Evolutionary conservation across 208 protist genomes (phyloP).

Genomic region (Acanthamoeba divionensis): DNA sequence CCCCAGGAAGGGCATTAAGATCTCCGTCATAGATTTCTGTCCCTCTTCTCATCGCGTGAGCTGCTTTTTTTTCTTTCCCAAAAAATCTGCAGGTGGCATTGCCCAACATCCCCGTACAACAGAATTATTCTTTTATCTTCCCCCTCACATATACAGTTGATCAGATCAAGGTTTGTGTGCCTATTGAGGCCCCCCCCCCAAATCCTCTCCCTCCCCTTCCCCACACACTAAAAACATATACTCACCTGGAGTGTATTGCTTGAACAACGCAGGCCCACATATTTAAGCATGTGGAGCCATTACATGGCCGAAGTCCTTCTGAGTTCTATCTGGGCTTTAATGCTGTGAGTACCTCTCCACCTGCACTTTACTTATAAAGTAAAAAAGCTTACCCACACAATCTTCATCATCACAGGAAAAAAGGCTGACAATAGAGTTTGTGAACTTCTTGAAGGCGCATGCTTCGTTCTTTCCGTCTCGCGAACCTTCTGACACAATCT

Average conservation of each 20-base stretch:
- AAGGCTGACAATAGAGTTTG: background rate
- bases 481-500: background rate
- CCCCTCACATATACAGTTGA: background rate
- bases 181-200: too few species aligned
- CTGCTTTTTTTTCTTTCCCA: too few species aligned
- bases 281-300: background rate
- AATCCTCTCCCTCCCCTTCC: background rate
- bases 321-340: background rate
- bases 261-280: background rate
- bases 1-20: background rate
- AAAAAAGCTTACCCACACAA: background rate
- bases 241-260: background rate
- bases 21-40: background rate
- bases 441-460: background rate
- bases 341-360: background rate
- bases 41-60: background rate
- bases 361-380: background rate
- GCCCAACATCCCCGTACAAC: too few species aligned
- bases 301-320: background rate
- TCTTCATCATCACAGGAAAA: background rate
- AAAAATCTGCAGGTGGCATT: background rate
- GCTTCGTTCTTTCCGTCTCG: background rate
- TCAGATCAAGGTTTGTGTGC: slow-evolving; percentile 2
- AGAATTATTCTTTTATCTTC: background rate
- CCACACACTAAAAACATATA: background rate